Conservation (phyloP, 2,329 filamentous ascomycete species). For the Xylogone sp. region DNA sequence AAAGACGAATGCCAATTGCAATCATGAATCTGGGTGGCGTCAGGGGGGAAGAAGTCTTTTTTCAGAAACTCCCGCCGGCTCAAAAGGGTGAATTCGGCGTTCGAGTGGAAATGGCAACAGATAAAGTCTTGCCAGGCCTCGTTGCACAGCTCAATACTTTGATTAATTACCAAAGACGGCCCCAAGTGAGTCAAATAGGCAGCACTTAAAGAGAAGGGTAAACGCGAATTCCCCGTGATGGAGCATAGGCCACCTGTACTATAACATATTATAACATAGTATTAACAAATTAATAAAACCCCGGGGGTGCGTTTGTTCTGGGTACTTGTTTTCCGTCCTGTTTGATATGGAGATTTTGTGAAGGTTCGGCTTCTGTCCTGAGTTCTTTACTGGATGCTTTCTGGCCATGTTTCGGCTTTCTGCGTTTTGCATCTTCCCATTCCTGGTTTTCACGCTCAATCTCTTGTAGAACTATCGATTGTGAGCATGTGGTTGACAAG, state of each 20-base stretch:
- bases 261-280: not conserved
- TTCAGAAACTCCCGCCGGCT: conserved; percentile 48
- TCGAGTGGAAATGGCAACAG: conserved; percentile 54
- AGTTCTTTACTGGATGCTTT: conserved; percentile 1
- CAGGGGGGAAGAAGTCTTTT: conserved; percentile 72
- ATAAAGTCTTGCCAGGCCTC: conserved; percentile 53
- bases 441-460: conserved; percentile 60
- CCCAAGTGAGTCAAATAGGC: conserved; percentile 12
- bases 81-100: conserved; percentile 50
- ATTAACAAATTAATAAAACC: conserved; percentile 23
- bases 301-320: conserved; percentile 22
- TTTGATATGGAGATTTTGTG: not conserved
- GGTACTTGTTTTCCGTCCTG: conserved; percentile 1
- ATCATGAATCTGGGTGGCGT: conserved; percentile 86
- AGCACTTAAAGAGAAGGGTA: conserved; percentile 26
- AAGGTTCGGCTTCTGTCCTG: not conserved
- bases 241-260: conserved; percentile 4
- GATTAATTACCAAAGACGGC: not conserved
- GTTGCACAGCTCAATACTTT: conserved; percentile 42
- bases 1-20: conserved; percentile 79
- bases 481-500: conserved; percentile 1
- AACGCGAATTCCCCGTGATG: conserved; percentile 61
- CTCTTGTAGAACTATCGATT: conserved; percentile 54
- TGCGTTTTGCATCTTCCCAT: conserved; percentile 28
- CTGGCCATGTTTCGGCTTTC: conserved; percentile 17